These are phyloP conservation scores for Trametes cingulata DNA, from an alignment of 768 basidiomycete species.

Conservation along the genomic window DNA sequence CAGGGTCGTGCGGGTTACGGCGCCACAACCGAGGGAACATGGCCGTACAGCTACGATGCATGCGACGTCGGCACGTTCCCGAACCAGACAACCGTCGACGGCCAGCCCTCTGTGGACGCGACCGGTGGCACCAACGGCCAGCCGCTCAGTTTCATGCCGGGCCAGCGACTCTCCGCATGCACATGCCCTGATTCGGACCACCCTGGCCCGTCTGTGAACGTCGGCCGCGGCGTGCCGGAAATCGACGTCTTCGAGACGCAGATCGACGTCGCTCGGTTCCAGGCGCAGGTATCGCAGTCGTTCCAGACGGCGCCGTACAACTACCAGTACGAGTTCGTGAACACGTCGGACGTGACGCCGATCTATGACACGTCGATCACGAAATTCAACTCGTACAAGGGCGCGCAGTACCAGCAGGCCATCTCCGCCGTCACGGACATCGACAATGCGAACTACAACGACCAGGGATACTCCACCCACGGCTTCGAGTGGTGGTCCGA, in stretches of 20 bases:
- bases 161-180: constrained; percentile 85
- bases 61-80: constrained; percentile 89
- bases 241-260: constrained; percentile 92
- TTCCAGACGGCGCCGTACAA: constrained; percentile 83
- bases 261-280: constrained; percentile 49
- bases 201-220: constrained; percentile 72
- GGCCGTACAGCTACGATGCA: constrained; percentile 82
- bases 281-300: constrained; percentile 77
- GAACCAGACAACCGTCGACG: constrained; percentile 68
- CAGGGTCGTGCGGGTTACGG: constrained; percentile 88
- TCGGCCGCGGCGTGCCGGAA: constrained; percentile 82
- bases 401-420: constrained; percentile 76
- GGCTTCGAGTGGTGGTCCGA: constrained; percentile 84
- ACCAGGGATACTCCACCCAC: constrained; percentile 56
- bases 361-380: constrained; percentile 56
- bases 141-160: constrained; percentile 75
- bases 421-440: constrained; percentile 62
- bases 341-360: constrained; percentile 49
- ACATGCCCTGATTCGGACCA: constrained; percentile 86
- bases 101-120: constrained; percentile 56
- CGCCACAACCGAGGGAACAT: constrained; percentile 78
- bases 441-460: constrained; percentile 56
- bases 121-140: constrained; percentile 53
- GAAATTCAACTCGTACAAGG: constrained; percentile 64
- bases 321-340: constrained; percentile 61